phyloP scores from a whole-genome alignment of 1,284 basidiomycete species.

The Tranzscheliella williamsii region DNA sequence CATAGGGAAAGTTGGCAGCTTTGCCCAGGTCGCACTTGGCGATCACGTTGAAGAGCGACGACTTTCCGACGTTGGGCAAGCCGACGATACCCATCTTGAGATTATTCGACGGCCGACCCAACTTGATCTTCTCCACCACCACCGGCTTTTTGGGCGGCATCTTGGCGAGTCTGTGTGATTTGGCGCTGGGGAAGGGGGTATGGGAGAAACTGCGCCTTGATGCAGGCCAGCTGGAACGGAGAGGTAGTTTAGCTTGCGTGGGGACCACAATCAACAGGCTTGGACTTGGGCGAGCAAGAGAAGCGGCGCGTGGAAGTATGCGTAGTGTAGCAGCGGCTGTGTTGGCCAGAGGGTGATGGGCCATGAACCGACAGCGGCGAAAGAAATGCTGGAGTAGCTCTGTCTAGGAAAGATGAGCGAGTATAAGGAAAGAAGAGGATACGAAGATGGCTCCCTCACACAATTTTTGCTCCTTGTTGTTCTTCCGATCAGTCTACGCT shows the following conservation, averaged over 20 bases:
- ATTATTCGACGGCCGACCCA: conserved; percentile 60
- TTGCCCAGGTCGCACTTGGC: conserved; percentile 89
- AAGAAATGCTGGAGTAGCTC: too few species aligned
- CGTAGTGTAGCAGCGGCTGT: too few species aligned
- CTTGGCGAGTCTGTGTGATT: conserved; percentile 29
- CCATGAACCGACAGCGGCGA: too few species aligned
- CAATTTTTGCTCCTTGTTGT: too few species aligned
- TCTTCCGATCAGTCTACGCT: too few species aligned
- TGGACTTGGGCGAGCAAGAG: too few species aligned
- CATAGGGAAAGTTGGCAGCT: conserved; percentile 97
- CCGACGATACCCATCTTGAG: conserved; percentile 61
- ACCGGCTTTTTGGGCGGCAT: conserved; percentile 55
- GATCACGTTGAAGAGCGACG: conserved; percentile 73
- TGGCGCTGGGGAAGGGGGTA: conserved; percentile 14
- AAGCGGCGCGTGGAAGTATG: too few species aligned
- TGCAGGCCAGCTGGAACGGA: not conserved
- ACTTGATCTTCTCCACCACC: conserved; percentile 49
- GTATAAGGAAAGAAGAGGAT: too few species aligned
- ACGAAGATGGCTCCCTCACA: too few species aligned
- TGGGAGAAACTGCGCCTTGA: conserved; percentile 12
- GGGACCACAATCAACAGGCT: too few species aligned
- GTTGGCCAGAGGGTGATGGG: too few species aligned
- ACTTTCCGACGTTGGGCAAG: conserved; percentile 60
- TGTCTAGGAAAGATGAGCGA: too few species aligned
- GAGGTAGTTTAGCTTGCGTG: not conserved